Conservation (phyloP, 1,284 basidiomycete species). For the Mycosarcoma maydis region DNA sequence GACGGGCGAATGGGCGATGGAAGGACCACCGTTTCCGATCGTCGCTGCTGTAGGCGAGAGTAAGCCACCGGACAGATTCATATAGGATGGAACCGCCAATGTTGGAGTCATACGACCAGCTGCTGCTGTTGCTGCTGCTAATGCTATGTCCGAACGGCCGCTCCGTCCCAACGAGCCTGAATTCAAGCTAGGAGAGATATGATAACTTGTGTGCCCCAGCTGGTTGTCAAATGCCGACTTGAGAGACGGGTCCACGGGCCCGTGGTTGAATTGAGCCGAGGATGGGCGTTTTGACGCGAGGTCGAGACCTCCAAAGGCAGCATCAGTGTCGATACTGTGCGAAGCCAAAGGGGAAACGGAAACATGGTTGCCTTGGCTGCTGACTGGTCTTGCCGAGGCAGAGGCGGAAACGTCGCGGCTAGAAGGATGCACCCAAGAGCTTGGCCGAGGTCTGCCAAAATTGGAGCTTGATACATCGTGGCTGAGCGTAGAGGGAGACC, state of each 20-base stretch:
- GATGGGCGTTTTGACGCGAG: conserved; percentile 13
- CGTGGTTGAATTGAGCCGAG: conserved; percentile 16
- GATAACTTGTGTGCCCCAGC: conserved; percentile 5
- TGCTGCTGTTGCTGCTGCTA: not conserved
- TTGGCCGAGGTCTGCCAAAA: conserved; percentile 24
- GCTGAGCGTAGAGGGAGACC: conserved; percentile 4
- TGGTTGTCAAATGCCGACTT: conserved; percentile 6
- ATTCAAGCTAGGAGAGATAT: conserved; percentile 9
- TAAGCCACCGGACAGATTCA: conserved; percentile 41
- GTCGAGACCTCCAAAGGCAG: conserved; percentile 5
- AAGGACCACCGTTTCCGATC: conserved; percentile 21
- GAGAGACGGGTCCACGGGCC: conserved; percentile 6
- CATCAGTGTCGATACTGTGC: conserved; percentile 2
- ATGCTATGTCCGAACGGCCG: not conserved
- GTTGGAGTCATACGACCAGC: conserved; percentile 32
- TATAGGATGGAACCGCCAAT: conserved; percentile 26
- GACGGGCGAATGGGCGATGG: conserved; percentile 25
- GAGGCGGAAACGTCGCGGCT: conserved; percentile 11
- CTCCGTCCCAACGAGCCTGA: conserved; percentile 12
- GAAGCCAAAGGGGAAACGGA: not conserved
- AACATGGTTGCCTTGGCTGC: conserved; percentile 32
- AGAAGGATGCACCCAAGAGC: conserved; percentile 42
- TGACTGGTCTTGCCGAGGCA: conserved; percentile 18
- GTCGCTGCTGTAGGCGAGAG: conserved; percentile 52
- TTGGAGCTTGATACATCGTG: conserved; percentile 1